Percentiles rank a stretch among this genome's conserved stretches.
phyloP scores from a whole-genome alignment of 2,329 filamentous ascomycete genomes.

The Ascochyta lentis region DNA sequence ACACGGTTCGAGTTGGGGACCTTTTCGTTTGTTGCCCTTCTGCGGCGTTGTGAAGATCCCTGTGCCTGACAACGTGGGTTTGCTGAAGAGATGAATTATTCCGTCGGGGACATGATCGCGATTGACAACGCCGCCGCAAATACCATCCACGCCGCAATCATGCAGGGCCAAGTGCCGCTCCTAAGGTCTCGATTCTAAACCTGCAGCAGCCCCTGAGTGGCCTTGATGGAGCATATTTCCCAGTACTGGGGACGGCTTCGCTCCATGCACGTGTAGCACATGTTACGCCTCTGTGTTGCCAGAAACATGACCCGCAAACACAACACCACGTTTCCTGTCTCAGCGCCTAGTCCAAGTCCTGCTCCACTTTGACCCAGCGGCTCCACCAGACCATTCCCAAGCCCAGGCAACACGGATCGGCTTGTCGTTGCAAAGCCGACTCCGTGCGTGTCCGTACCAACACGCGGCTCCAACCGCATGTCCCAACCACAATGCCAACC shows the following conservation, averaged over 20 bases:
- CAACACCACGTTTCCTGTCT: constrained; percentile 15
- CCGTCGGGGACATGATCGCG: constrained; percentile 3
- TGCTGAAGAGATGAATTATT: background rate
- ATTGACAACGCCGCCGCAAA: constrained; percentile 3
- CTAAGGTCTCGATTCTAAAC: constrained; percentile 1
- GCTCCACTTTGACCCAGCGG: constrained; percentile 4
- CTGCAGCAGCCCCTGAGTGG: constrained; percentile 9
- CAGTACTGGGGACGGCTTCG: constrained; percentile 2
- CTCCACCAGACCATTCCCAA: background rate
- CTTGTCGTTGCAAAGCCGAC: background rate
- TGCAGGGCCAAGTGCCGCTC: background rate
- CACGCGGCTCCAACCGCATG: background rate
- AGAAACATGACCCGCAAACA: constrained; percentile 6
- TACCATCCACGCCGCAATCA: constrained; percentile 2
- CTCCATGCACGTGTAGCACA: constrained; percentile 10
- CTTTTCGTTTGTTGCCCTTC: constrained; percentile 6
- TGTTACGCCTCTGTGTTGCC: background rate
- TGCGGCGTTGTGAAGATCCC: constrained; percentile 2
- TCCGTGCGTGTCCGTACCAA: constrained; percentile 2
- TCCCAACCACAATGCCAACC: constrained; percentile 1
- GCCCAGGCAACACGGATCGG: constrained; percentile 2
- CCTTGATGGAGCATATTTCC: background rate
- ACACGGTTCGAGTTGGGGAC: constrained; percentile 8
- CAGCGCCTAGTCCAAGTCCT: background rate
- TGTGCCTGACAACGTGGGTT: background rate